Base-by-base conservation (phyloP, 768 basidiomycete species). In the Leucocoprinus sp. region DNA sequence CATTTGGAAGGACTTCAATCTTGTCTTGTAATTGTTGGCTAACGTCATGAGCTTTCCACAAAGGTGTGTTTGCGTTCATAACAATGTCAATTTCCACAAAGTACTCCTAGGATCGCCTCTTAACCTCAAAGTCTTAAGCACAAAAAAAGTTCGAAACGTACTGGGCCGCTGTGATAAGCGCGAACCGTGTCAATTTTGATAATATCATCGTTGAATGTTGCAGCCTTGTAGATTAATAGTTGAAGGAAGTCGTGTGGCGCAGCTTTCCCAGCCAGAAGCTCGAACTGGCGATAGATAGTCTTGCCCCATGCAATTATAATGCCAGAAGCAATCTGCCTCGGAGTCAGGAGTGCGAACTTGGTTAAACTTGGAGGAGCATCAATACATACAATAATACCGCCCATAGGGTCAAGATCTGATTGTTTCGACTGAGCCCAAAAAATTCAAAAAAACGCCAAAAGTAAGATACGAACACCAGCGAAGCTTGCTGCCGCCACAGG, bases 31-130 rank as follows among this genome's bases (percentile, higher is more conserved):
- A 64, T 51, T 82, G 72, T 61, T 92, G 88, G 54, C 84, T 84
- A 49, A 89, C 57, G 60, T 92, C 89, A 58, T 92, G 89, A 15
- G 90, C 88, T 60, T 82, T 83, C 82, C 84, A 89, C 1, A 98
- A 67, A 0, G 92, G 89, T 19, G 92, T 96, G 47, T 79, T 78
- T 8, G 83, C 84, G 50, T 82, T 75, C 84, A 97, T 88, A 34
- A 97, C 93, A 37, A 97, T 77, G 61, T 99, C 96, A 11, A 98
- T 74, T 63, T 98, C 96, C 36, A 97, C 93, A 58, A 93, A 88
- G 58, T 92, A 95, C 49, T 90, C 77, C 83, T 86, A 55, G 23
- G 19, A 41, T 42, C 42, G 42, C 42, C 35, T 28, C 44, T 15
- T 17, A 12, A 61, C 84, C 58, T 23, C 55, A 40, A 11, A 40